Evolutionary conservation across 805 yeast species (phyloP), one percentile per base, ranked within the genome.

Genomic region (Ogataea methanolica): DNA sequence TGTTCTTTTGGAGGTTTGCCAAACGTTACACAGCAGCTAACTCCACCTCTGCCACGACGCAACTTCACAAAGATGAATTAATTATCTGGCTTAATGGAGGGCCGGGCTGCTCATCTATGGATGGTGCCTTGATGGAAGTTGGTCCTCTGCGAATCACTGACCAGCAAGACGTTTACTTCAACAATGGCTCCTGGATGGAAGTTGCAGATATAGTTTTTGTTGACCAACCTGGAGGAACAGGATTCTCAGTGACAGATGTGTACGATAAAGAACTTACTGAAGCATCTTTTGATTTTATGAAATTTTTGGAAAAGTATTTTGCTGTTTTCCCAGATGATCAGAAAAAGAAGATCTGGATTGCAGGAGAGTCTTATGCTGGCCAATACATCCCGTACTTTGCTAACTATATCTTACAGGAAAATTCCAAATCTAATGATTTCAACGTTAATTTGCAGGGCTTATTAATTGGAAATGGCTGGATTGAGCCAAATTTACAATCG

Each of bases 91-190:
- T 94, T 21, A 94, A 94, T 64, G 99, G 99, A 36, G 99, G 99
- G 0, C 99, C 99, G 0, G 99, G 99, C 0, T 94, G 99, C 65
- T 90, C 97, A 2, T 90, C 97, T 0, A 82, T 92, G 94, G 99
- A 94, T 67, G 99, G 99, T 15, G 96, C 96, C 0, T 63, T 94
- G 53, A 79, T 91, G 80, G 99, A 94, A 65, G 69, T 83, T 3
- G 99, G 99, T 0, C 98, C 99, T 0, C 78, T 89, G 39, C 73
- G 96, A 45, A 75, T 89, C 17, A 68, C 71, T 3, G 40, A 45
- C 1, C 41, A 52, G 5, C 51, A 73, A 44, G 36, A 55, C 23
- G 74, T 88, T 8, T 65, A 62, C 14, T 65, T 71, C 45, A 88
- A 88, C 65, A 60, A 71, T 1, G 97, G 96, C 0, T 77, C 94